Percentiles rank a stretch among this genome's conserved stretches.
Evolutionary conservation across 2,329 filamentous ascomycete genomes (phyloP).

Genomic region (Cercospora citrullina): DNA sequence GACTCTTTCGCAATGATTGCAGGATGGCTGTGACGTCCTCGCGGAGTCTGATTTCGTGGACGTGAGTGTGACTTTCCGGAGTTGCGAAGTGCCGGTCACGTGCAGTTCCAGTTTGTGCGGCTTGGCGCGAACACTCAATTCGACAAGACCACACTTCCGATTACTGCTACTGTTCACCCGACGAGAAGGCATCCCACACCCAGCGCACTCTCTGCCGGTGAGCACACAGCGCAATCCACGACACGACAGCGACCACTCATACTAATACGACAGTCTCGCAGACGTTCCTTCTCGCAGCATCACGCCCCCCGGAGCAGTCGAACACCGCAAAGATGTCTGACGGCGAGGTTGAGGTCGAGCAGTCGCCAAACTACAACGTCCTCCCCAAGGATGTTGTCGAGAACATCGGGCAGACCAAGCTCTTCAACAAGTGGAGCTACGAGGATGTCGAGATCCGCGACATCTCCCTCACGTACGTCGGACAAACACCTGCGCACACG

Average conservation of each 20-base stretch:
- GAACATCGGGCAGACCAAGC: slow-evolving; percentile 90
- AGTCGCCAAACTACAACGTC: slow-evolving; percentile 73
- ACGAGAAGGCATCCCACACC: slow-evolving; percentile 17
- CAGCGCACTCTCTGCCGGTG: slow-evolving; percentile 15
- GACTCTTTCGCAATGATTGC: not conserved
- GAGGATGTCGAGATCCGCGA: slow-evolving; percentile 99
- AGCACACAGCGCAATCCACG: slow-evolving; percentile 1
- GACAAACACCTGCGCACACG: not conserved
- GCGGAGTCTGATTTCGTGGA: not conserved
- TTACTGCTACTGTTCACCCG: slow-evolving; percentile 11
- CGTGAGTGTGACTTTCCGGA: not conserved
- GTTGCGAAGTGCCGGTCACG: not conserved
- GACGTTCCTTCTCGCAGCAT: slow-evolving; percentile 15
- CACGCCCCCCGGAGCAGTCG: slow-evolving; percentile 12
- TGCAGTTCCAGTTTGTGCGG: slow-evolving; percentile 4
- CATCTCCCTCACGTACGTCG: slow-evolving; percentile 96
- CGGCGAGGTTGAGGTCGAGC: slow-evolving; percentile 95
- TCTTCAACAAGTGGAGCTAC: slow-evolving; percentile 98
- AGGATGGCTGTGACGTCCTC: not conserved
- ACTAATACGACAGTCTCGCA: slow-evolving; percentile 9
- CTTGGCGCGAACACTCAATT: slow-evolving; percentile 4
- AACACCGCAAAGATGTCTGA: slow-evolving; percentile 74
- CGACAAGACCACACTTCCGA: slow-evolving; percentile 7
- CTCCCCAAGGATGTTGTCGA: slow-evolving; percentile 90
- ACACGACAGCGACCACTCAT: not conserved